Evolutionary conservation across 2,329 filamentous ascomycete genomes (phyloP), one percentile per base, ranked within the genome.

Genomic region (Ophiostoma sp.): DNA sequence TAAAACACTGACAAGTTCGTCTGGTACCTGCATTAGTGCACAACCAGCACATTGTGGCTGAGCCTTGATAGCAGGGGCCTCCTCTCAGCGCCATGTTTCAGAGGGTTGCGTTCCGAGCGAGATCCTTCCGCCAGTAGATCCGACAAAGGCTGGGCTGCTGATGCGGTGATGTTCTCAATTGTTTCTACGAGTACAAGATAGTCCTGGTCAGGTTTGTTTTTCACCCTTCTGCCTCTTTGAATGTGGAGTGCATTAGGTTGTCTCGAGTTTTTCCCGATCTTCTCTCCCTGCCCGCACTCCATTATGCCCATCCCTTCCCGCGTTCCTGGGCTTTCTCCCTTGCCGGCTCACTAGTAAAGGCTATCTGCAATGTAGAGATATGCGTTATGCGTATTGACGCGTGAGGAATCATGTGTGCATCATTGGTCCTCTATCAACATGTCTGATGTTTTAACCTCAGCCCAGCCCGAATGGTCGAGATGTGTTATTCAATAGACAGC

Each of bases 1-100:
- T 27, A 27, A 27, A 27, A 27, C 27, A 27, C 27, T 1, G 42
- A 44, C 42, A 44, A 60, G 7, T 14, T 11, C 55, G 11, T 60
- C 38, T 16, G 38, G 60, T 63, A 63, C 60, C 60, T 63, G 60
- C 60, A 63, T 63, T 63, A 63, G 60, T 18, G 60, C 16, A 18
- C 55, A 14, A 18, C 7, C 55, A 38, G 55, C 11, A 8, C n/a
- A 63, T 12, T 44, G 60, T 63, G 60, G 60, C 60, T 63, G 60
- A 63, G 60, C 42, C 60, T 27, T 55, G n/a, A 9, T 44, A n/a
- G 16, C 60, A n/a, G 40, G 40, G 60, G 38, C n/a, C 38, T n/a
- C 11, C 41, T 41, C 7, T 9, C n/a, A 44, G 11, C 62, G 64
- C 55, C 64, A 66, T 66, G 67, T 68, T 68, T 66, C 67, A 68